Evolutionary conservation across 2,329 filamentous ascomycete species (phyloP).

Genomic region (Dothistroma pini): DNA sequence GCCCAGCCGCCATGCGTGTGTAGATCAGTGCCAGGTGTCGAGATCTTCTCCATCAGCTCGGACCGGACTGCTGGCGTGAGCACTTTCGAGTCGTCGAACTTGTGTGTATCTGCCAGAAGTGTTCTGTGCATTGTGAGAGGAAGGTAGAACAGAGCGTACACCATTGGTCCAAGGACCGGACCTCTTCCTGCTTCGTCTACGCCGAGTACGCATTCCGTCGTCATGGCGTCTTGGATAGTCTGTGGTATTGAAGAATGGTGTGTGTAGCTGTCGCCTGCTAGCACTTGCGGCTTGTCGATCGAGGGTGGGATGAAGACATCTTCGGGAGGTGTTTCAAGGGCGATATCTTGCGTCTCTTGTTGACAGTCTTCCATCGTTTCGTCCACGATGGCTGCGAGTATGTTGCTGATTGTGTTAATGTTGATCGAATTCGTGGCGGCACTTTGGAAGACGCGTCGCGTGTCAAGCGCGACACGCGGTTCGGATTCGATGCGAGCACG

Average conservation of each 20-base stretch:
- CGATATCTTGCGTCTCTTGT: constrained; percentile 31
- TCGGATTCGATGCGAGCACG: not conserved
- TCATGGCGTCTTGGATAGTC: constrained; percentile 40
- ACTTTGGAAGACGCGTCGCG: not conserved
- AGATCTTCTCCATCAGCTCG: constrained; percentile 66
- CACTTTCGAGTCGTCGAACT: constrained; percentile 94
- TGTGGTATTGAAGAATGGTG: constrained; percentile 46
- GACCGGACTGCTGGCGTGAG: constrained; percentile 77
- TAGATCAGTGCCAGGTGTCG: constrained; percentile 59
- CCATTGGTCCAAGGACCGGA: constrained; percentile 78
- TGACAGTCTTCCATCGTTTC: constrained; percentile 29
- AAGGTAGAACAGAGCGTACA: constrained; percentile 68
- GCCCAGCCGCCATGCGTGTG: constrained; percentile 76
- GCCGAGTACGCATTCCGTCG: constrained; percentile 70
- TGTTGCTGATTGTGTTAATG: not conserved
- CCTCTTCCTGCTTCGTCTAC: constrained; percentile 93
- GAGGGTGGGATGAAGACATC: constrained; percentile 48
- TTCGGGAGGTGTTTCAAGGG: constrained; percentile 33
- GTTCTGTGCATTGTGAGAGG: constrained; percentile 62
- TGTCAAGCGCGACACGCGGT: not conserved
- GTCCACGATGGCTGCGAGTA: constrained; percentile 24
- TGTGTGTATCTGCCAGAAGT: constrained; percentile 72
- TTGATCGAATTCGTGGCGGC: not conserved
- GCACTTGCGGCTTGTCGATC: constrained; percentile 38
- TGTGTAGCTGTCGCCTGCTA: constrained; percentile 46